Conservation (phyloP, 2,329 filamentous ascomycete species). For the Penicillium sp. region DNA sequence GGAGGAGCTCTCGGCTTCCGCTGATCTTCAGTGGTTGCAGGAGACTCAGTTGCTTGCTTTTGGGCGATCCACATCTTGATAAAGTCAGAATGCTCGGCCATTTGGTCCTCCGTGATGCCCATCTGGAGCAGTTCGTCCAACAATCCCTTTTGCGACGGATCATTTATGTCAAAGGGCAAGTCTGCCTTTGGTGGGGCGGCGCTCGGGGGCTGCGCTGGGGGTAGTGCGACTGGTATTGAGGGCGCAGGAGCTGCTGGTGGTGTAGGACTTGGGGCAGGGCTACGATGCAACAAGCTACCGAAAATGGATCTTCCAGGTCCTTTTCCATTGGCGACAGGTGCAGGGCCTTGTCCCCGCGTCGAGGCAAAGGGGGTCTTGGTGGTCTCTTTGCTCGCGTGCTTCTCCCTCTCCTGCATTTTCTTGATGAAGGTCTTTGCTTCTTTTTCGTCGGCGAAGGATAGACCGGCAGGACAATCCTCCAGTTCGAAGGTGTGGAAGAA, state of each 20-base stretch:
- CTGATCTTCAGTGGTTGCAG: slow-evolving; percentile 41
- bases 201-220: slow-evolving; percentile 24
- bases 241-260: slow-evolving; percentile 23
- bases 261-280: slow-evolving; percentile 35
- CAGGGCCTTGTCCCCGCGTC: slow-evolving; percentile 44
- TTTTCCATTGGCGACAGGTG: slow-evolving; percentile 42
- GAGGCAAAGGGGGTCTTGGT: slow-evolving; percentile 66
- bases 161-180: slow-evolving; percentile 54
- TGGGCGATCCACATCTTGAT: slow-evolving; percentile 63
- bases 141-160: slow-evolving; percentile 57
- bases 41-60: slow-evolving; percentile 49
- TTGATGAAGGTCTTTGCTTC: slow-evolving; percentile 95
- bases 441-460: slow-evolving; percentile 95
- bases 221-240: slow-evolving; percentile 31
- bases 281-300: slow-evolving; percentile 46
- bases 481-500: slow-evolving; percentile 98
- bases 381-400: slow-evolving; percentile 87
- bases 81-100: slow-evolving; percentile 61
- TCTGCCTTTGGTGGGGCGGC: slow-evolving; percentile 27
- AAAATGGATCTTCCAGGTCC: slow-evolving; percentile 49
- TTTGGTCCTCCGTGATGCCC: slow-evolving; percentile 64
- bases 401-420: slow-evolving; percentile 94
- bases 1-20: slow-evolving; percentile 52
- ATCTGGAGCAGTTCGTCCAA: slow-evolving; percentile 57
- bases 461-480: slow-evolving; percentile 79